A percentile compares a stretch with the other conserved stretches of the same genome.
These are phyloP conservation scores for Hippophae rhamnoides DNA, from an alignment of 306 rosid genomes.

Conservation along the genomic window DNA sequence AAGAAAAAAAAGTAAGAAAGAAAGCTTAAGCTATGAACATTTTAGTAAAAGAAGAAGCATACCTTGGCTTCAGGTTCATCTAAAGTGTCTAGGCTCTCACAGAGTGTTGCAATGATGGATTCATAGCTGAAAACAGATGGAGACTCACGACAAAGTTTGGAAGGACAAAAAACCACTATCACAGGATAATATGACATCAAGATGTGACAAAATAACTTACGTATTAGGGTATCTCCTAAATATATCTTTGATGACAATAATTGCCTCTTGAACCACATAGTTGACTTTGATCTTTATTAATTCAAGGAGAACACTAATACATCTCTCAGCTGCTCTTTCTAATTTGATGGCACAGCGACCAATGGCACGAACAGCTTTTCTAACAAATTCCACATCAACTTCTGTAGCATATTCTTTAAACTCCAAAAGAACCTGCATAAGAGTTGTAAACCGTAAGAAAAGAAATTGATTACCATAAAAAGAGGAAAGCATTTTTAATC, in stretches of 20 bases:
- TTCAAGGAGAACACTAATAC: slow-evolving; percentile 97
- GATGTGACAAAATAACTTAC: slow-evolving; percentile 29
- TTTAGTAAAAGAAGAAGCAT: slow-evolving; percentile 11
- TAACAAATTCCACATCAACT: slow-evolving; percentile 95
- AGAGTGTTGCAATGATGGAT: slow-evolving; percentile 96
- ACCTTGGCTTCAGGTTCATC: slow-evolving; percentile 99
- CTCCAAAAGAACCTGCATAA: slow-evolving; percentile 80
- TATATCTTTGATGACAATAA: slow-evolving; percentile 97
- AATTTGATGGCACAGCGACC: slow-evolving; percentile 99
- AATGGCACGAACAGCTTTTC: slow-evolving; percentile 98
- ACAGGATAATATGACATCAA: neutral
- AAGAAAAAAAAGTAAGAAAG: no score
- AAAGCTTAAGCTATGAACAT: neutral
- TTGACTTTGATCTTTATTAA: slow-evolving; percentile 97
- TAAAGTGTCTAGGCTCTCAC: slow-evolving; percentile 93
- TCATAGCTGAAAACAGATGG: slow-evolving; percentile 52
- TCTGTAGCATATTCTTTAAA: slow-evolving; percentile 98
- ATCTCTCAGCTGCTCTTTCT: slow-evolving; percentile 99
- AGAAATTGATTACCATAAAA: neutral
- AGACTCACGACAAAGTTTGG: slow-evolving; percentile 16
- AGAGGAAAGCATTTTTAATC: neutral
- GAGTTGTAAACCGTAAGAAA: neutral
- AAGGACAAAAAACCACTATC: slow-evolving; percentile 4
- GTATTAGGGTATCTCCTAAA: slow-evolving; percentile 99
- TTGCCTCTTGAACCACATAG: slow-evolving; percentile 98